These are phyloP conservation scores for carrot (Daucus carota) DNA, from an alignment of 129 eudicot genomes.

Conservation along the genomic window DNA sequence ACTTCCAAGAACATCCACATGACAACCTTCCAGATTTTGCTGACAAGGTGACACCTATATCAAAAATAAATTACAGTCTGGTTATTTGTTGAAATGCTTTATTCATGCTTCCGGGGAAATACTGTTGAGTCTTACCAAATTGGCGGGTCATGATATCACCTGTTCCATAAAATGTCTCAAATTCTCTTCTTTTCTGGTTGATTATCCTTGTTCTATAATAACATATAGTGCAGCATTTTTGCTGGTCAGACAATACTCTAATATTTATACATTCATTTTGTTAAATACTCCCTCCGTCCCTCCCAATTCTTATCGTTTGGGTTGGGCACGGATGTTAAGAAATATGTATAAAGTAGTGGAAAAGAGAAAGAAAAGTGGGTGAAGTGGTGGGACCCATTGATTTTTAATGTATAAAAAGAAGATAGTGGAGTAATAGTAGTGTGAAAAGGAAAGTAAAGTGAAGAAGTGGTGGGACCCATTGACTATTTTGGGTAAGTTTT, in stretches of 20 bases:
- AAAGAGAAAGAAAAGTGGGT: too few relatives aligned
- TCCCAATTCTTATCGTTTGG: too few relatives aligned
- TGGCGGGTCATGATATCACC: background rate
- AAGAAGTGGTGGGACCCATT: too few relatives aligned
- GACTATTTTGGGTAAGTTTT: too few relatives aligned
- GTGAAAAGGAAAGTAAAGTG: too few relatives aligned
- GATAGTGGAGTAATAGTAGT: too few relatives aligned
- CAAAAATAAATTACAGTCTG: background rate
- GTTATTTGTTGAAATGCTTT: background rate
- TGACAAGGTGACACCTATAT: conserved; percentile 58
- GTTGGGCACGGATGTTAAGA: too few relatives aligned
- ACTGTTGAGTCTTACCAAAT: background rate
- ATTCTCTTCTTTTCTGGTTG: background rate
- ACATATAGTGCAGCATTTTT: background rate
- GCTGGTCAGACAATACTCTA: background rate
- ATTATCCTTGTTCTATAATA: background rate
- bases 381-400: too few relatives aligned
- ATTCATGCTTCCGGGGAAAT: background rate
- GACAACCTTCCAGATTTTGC: conserved; percentile 87
- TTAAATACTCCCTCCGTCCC: too few relatives aligned
- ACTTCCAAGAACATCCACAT: conserved; percentile 58
- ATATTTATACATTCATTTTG: background rate
- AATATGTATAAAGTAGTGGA: too few relatives aligned
- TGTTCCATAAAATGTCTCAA: background rate
- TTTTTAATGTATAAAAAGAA: too few relatives aligned